Base-by-base conservation (phyloP, 129 eudicot genomes). In the Tanacetum coccineum region DNA sequence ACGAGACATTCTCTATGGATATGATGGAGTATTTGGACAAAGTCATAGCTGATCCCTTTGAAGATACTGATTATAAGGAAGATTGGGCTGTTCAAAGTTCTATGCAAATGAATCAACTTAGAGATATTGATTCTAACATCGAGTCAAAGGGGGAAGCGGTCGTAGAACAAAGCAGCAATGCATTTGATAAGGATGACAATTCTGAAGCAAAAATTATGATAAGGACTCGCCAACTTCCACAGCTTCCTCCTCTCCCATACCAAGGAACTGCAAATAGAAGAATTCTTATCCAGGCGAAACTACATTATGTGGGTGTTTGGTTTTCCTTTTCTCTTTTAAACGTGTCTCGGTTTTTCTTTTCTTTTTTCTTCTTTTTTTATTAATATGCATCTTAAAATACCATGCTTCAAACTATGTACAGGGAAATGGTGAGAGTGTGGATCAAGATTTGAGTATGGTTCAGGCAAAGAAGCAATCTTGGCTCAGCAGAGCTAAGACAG, bases 221-320 rank as follows among this genome's bases (percentile, higher is more conserved):
- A 54, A 78, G 68, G 44, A 12, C 68, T 21, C 77, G 70, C 20
- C 73, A 69, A 45, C 60, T 52, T 36, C 36, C 20, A 12, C 44
- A 73, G 48, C 59, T 46, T 73, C 39, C 70, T 14, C 30, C 11
- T 64, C 5, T 73, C 20, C 75, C 59, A 4, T 52, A 15, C 22
- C 93, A 87, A 52, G 97, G 97, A 78, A 81, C 70, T 64, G 93
- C 96, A 46, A 44, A 58, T 4, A 80, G 82, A 83, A 85, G 98
- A 76, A 77, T 91, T 9, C 88, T 85, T 50, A 53, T 85, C 17
- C 84, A 81, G 78, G 71, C 0, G 63, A 76, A 66, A 15, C 77
- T 78, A 25, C 70, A 77, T 0, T 63, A 80, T 84, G 88, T 80
- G 62, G 45, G 44, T 19, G 54, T 46, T 6, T 8, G 14, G 40